A percentile compares a stretch with the other conserved stretches of the same genome.
These are phyloP conservation scores for Stagonosporopsis tanaceti DNA, from an alignment of 2,329 filamentous ascomycete genomes.

Conservation along the genomic window DNA sequence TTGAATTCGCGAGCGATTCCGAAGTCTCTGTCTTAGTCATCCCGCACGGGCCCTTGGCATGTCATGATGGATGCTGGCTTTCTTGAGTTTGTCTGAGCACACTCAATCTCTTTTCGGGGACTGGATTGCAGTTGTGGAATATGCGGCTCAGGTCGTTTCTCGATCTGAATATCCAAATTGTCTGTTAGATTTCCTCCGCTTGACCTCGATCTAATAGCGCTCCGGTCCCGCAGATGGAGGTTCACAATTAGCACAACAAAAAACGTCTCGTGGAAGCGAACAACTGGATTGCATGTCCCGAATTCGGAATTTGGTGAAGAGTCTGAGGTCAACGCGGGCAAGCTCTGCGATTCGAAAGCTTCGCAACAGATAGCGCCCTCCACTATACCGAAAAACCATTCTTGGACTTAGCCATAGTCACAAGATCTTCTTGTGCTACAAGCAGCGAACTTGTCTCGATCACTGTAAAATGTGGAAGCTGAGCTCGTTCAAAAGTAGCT, in stretches of 20 bases:
- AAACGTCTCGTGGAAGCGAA: not conserved
- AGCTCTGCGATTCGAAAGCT: too few species aligned
- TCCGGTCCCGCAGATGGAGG: not conserved
- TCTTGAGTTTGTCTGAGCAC: not conserved
- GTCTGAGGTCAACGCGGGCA: too few species aligned
- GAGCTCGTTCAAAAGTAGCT: not conserved
- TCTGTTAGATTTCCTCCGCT: not conserved
- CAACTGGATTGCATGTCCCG: not conserved
- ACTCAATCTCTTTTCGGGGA: not conserved
- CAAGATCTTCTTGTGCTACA: not conserved
- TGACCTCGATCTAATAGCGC: not conserved
- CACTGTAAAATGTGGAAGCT: not conserved
- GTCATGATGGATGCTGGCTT: not conserved
- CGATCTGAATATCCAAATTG: too few species aligned
- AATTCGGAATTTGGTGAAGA: not conserved
- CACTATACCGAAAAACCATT: too few species aligned
- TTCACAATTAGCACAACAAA: not conserved
- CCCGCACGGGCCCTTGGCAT: slow-evolving; percentile 7
- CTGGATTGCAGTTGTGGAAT: not conserved
- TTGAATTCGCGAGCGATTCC: slow-evolving; percentile 35
- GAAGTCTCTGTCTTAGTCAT: slow-evolving; percentile 39
- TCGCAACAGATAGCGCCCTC: not conserved
- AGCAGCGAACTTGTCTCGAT: not conserved
- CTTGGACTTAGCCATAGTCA: too few species aligned
- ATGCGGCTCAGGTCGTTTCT: not conserved